Conservation (phyloP, 495 filamentous ascomycete genomes). For the Annulohypoxylon maeteangense region DNA sequence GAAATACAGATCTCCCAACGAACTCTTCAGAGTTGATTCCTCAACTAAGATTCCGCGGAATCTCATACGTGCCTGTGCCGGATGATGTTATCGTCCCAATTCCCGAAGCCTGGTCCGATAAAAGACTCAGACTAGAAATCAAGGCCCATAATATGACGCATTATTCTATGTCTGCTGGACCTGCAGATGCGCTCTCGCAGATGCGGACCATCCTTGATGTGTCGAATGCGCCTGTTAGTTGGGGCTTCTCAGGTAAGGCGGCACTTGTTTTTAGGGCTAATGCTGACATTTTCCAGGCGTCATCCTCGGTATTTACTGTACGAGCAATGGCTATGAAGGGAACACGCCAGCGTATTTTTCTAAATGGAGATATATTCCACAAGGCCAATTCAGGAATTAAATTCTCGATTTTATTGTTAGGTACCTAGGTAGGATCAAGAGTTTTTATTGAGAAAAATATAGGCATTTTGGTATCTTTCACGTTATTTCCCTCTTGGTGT, state of each 20-base stretch:
- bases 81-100: slow-evolving; percentile 45
- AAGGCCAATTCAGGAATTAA: slow-evolving; percentile 55
- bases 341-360: slow-evolving; percentile 56
- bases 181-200: slow-evolving; percentile 45
- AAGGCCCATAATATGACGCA: slow-evolving; percentile 58
- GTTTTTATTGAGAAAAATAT: too few relatives aligned
- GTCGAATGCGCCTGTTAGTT: slow-evolving; percentile 57
- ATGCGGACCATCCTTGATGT: slow-evolving; percentile 51
- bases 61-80: slow-evolving; percentile 51
- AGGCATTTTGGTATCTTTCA: too few relatives aligned
- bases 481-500: too few relatives aligned
- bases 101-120: slow-evolving; percentile 49
- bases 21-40: slow-evolving; percentile 40
- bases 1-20: not conserved
- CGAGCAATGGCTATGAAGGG: slow-evolving; percentile 60
- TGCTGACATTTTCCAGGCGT: slow-evolving; percentile 40
- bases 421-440: too few relatives aligned
- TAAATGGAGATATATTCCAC: slow-evolving; percentile 57
- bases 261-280: not conserved
- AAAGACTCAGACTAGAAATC: slow-evolving; percentile 55
- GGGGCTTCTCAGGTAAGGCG: slow-evolving; percentile 60
- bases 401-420: too few relatives aligned
- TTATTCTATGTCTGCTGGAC: slow-evolving; percentile 57
- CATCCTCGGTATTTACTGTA: slow-evolving; percentile 62
- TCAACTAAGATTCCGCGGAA: slow-evolving; percentile 54